Base-by-base conservation (phyloP, 805 yeast genomes). In the Hanseniaspora vineae region DNA sequence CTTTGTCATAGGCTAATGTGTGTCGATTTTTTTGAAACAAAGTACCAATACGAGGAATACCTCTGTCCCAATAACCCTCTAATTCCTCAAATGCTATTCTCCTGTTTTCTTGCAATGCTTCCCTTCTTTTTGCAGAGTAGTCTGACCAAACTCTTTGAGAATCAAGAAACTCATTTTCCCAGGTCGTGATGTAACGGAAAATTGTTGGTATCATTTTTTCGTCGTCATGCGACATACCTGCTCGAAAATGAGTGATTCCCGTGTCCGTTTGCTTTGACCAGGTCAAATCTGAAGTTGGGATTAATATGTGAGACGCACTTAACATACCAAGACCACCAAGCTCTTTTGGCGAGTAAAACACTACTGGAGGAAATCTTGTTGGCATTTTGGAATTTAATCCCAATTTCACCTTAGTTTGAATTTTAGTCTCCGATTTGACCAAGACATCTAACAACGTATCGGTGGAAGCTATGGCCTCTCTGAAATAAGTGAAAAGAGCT, bases 341-440 rank as follows among this genome's bases (percentile, higher is more conserved):
- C 61, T 92, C 99, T 55, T 89, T 90, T 0, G 98, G 98, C 0
- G 98, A 88, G 61, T 92, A 92, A 58, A 92, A 92, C 0, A 92
- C 98, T 2, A 97, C 97, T 0, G 98, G 99, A 2, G 99, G 99
- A 66, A 92, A 92, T 48, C 99, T 72, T 0, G 96, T 81, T 0
- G 99, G 99, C 99, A 92, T 92, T 65, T 92, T 92, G 13, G 97
- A 90, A 58, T 92, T 92, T 51, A 92, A 71, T 0, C 98, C 98
- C 68, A 90, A 76, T 60, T 92, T 92, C 17, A 92, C 96, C 54
- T 95, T 73, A 47, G 89, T 92, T 65, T 92, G 99, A 42, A 92
- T 82, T 58, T 84, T 81, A 0, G 96, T 89, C 58, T 92, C 99
- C 54, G 94, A 78, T 58, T 84, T 86, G 11, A 92, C 99, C 44